Evolutionary conservation across 164 flowering plant species (phyloP).

Genomic region (Kalanchoe fedtschenkoi): DNA sequence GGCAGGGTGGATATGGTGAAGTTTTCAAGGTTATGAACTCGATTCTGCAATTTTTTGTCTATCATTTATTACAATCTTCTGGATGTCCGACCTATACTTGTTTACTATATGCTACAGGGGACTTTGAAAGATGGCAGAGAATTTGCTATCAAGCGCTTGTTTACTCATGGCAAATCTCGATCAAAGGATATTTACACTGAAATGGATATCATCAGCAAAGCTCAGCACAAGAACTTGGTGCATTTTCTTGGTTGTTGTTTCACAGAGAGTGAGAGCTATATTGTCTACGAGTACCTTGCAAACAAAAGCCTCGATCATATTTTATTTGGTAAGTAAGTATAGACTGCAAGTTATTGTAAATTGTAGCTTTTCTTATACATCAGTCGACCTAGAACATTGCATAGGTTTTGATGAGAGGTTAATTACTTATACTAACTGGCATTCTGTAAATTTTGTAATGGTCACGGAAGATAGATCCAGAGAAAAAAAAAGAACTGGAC

Average conservation of each 20-base stretch:
- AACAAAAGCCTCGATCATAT: conserved; percentile 36
- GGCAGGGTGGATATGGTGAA: conserved; percentile 58
- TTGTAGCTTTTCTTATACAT: neutral
- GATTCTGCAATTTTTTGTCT: neutral
- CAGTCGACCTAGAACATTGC: neutral
- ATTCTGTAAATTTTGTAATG: neutral
- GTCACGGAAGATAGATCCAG: conserved; percentile 32
- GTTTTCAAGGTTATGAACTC: conserved; percentile 38
- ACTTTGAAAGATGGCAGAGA: conserved; percentile 43
- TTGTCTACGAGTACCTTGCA: conserved; percentile 42
- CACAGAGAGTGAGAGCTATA: conserved; percentile 19
- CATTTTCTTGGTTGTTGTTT: conserved; percentile 42
- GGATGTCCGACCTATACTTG: neutral
- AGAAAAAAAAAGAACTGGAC: conserved; percentile 38
- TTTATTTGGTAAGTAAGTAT: conserved; percentile 29
- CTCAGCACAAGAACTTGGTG: conserved; percentile 42
- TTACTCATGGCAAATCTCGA: conserved; percentile 11
- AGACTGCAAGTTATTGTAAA: no score
- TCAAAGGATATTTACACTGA: conserved; percentile 28
- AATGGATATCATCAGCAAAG: conserved; percentile 31
- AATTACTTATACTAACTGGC: neutral
- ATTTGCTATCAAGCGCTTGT: conserved; percentile 40
- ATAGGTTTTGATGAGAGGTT: neutral
- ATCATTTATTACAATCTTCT: neutral
- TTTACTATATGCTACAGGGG: conserved; percentile 21